Conservation (phyloP, 1,139 yeast genomes). For the Debaryomyces nepalensis region DNA sequence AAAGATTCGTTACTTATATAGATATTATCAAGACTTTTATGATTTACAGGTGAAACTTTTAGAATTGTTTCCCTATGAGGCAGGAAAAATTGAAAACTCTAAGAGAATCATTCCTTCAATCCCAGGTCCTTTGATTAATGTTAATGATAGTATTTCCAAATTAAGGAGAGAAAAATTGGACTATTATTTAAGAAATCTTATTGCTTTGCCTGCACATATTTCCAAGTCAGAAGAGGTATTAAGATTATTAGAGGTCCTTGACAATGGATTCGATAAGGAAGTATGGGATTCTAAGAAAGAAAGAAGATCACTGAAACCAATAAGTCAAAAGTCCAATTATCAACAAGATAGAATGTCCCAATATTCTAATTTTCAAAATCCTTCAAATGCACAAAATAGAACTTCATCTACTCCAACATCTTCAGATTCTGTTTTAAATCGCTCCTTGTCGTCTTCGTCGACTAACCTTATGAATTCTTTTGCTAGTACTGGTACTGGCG, state of each 20-base stretch:
- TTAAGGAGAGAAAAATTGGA: slow-evolving; percentile 86
- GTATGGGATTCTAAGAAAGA: slow-evolving; percentile 25
- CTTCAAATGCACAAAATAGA: slow-evolving; percentile 19
- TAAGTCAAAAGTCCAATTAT: slow-evolving; percentile 45
- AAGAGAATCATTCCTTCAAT: slow-evolving; percentile 85
- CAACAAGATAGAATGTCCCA: slow-evolving; percentile 51
- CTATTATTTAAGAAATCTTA: slow-evolving; percentile 75
- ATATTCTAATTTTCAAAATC: slow-evolving; percentile 37
- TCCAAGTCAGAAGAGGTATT: slow-evolving; percentile 72
- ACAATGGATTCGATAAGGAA: slow-evolving; percentile 63
- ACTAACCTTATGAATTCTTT: slow-evolving; percentile 17
- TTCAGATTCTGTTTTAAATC: slow-evolving; percentile 26
- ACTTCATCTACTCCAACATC: slow-evolving; percentile 35
- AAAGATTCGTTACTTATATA: slow-evolving; percentile 68
- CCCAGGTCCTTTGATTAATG: slow-evolving; percentile 95
- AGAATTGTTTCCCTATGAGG: slow-evolving; percentile 88
- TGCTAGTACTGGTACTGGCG: slow-evolving; percentile 10
- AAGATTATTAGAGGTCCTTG: slow-evolving; percentile 68
- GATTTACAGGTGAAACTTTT: slow-evolving; percentile 86
- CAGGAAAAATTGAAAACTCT: slow-evolving; percentile 80
- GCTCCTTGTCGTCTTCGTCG: slow-evolving; percentile 22
- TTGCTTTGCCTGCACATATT: slow-evolving; percentile 77
- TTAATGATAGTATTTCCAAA: slow-evolving; percentile 84
- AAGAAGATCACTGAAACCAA: slow-evolving; percentile 42
- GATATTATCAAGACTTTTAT: slow-evolving; percentile 95